Evolutionary conservation across 352 stramenopile species (phyloP).

Genomic region (Globisporangium mamillatum): DNA sequence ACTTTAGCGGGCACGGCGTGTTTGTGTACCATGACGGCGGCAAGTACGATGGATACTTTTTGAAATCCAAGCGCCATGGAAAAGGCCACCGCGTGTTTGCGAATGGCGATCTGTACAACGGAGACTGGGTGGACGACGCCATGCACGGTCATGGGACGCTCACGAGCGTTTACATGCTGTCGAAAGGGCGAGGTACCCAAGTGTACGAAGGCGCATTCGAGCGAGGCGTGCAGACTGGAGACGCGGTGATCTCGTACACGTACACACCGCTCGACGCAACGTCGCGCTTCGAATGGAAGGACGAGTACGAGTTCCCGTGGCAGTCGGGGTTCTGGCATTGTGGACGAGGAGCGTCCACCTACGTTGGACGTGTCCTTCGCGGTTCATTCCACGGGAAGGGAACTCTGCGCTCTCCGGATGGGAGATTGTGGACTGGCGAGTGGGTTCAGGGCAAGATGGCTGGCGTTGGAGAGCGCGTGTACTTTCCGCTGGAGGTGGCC

Average conservation of each 20-base stretch:
- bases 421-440: constrained; percentile 46
- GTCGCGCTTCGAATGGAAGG: constrained; percentile 38
- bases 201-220: constrained; percentile 56
- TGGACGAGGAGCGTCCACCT: constrained; percentile 50
- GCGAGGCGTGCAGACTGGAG: constrained; percentile 41
- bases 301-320: constrained; percentile 68
- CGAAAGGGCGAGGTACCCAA: constrained; percentile 10
- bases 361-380: constrained; percentile 48
- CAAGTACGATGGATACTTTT: constrained; percentile 52
- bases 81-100: constrained; percentile 44
- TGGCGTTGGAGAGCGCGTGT: constrained; percentile 45
- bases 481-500: constrained; percentile 45
- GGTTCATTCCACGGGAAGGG: constrained; percentile 65
- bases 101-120: constrained; percentile 52
- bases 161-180: constrained; percentile 15
- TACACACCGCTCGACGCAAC: constrained; percentile 27
- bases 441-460: constrained; percentile 55
- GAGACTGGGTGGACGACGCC: constrained; percentile 47
- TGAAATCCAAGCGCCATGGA: constrained; percentile 48
- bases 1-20: constrained; percentile 45
- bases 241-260: constrained; percentile 38
- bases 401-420: constrained; percentile 48
- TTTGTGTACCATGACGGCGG: constrained; percentile 50
- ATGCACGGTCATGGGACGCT: constrained; percentile 61
- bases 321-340: constrained; percentile 58